Evolutionary conservation across 208 protist species (phyloP).

Genomic region (Naegleria fowleri): DNA sequence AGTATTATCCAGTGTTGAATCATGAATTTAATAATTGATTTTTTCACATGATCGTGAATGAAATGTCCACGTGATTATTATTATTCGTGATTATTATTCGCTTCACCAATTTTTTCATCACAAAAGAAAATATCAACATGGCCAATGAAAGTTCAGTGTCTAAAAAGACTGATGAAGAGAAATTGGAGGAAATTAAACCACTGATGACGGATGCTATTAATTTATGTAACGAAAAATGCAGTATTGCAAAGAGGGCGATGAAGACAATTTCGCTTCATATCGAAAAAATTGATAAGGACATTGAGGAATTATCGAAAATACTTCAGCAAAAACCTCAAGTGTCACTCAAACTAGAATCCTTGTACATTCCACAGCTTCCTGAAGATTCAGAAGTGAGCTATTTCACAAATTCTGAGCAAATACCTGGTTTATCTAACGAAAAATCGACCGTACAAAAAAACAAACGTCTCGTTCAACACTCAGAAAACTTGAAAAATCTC

Average conservation of each 20-base stretch:
- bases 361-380: not conserved
- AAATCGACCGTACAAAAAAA: not conserved
- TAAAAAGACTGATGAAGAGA: not conserved
- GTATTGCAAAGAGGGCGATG: not conserved
- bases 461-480: not conserved
- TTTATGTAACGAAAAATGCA: not conserved
- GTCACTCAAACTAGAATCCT: not conserved
- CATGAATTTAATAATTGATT: not conserved
- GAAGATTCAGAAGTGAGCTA: not conserved
- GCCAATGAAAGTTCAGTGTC: not conserved
- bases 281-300: not conserved
- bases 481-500: not conserved
- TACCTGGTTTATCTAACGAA: not conserved
- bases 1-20: not conserved
- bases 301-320: not conserved
- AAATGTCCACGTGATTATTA: too few relatives aligned
- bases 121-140: not conserved
- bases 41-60: not conserved
- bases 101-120: too few relatives aligned
- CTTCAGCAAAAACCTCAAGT: not conserved
- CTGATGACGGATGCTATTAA: not conserved
- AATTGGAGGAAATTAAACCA: not conserved
- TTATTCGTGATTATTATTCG: too few relatives aligned
- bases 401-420: not conserved
- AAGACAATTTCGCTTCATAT: not conserved